Conservation (phyloP, 2,329 filamentous ascomycete genomes). For the Chalara sp. region DNA sequence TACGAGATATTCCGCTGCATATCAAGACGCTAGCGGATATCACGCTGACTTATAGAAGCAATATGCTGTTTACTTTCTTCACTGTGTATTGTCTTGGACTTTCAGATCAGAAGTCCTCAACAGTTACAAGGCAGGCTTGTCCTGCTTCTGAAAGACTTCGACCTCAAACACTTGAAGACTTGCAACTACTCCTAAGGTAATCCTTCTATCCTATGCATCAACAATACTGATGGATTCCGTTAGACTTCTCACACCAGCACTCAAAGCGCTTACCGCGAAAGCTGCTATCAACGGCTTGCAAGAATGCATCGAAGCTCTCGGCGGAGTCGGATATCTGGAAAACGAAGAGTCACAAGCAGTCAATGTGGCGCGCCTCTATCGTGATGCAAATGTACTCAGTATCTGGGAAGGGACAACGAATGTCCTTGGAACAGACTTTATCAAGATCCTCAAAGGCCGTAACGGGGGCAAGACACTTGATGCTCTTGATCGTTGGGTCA, state of each 20-base stretch:
- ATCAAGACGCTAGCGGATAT: slow-evolving; percentile 50
- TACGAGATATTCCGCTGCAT: slow-evolving; percentile 49
- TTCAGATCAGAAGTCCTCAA: slow-evolving; percentile 35
- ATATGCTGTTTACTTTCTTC: slow-evolving; percentile 50
- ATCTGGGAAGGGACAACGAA: slow-evolving; percentile 73
- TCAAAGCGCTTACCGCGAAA: slow-evolving; percentile 52
- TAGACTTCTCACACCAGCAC: slow-evolving; percentile 48
- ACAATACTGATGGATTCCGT: slow-evolving; percentile 9
- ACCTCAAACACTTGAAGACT: slow-evolving; percentile 2
- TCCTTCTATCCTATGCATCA: background rate
- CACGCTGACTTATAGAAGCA: slow-evolving; percentile 47
- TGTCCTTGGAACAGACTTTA: slow-evolving; percentile 51
- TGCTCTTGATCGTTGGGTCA: slow-evolving; percentile 38
- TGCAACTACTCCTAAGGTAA: slow-evolving; percentile 9
- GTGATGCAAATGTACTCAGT: slow-evolving; percentile 55
- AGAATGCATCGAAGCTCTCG: slow-evolving; percentile 56
- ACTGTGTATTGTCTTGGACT: slow-evolving; percentile 47
- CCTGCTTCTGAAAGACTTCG: background rate
- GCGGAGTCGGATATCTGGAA: slow-evolving; percentile 60
- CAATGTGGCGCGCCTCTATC: slow-evolving; percentile 59
- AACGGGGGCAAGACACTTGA: slow-evolving; percentile 28
- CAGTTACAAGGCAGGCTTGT: background rate
- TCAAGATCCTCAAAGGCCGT: slow-evolving; percentile 39
- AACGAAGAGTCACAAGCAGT: slow-evolving; percentile 55
- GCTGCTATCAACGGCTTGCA: slow-evolving; percentile 42